Evolutionary conservation across 805 yeast genomes (phyloP).

Genomic region (Starmerella bombicola): DNA sequence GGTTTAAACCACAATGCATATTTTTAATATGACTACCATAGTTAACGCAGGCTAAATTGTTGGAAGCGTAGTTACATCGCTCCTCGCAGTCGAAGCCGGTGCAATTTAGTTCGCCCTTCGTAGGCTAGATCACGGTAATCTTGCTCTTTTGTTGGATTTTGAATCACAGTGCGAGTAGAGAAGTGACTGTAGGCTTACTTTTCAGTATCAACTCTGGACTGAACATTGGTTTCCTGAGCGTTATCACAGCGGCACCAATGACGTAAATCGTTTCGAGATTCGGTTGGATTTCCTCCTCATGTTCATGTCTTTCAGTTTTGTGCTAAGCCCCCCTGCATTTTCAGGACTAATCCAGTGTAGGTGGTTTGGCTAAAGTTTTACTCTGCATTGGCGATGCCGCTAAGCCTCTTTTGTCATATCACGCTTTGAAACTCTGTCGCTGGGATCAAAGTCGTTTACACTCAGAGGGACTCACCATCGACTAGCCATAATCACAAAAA

Average conservation of each 20-base stretch:
- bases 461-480: no score
- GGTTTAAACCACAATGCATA: slow-evolving; percentile 20
- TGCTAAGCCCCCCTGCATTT: slow-evolving; percentile 26
- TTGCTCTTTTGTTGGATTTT: slow-evolving; percentile 31
- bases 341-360: slow-evolving; percentile 24
- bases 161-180: slow-evolving; percentile 25
- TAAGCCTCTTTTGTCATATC: slow-evolving; percentile 4
- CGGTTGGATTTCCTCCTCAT: slow-evolving; percentile 52
- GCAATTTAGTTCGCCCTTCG: slow-evolving; percentile 33
- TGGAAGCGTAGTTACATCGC: slow-evolving; percentile 42
- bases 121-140: slow-evolving; percentile 24
- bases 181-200: slow-evolving; percentile 25
- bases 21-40: slow-evolving; percentile 27
- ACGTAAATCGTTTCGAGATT: slow-evolving; percentile 24
- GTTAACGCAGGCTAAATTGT: slow-evolving; percentile 32
- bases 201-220: slow-evolving; percentile 29
- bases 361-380: slow-evolving; percentile 19
- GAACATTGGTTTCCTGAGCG: slow-evolving; percentile 27
- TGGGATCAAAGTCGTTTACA: background rate
- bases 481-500: no score
- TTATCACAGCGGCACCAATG: slow-evolving; percentile 25
- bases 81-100: slow-evolving; percentile 38
- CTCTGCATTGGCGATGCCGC: no score
- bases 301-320: slow-evolving; percentile 40
- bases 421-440: slow-evolving; percentile 4